phyloP scores from a whole-genome alignment of 345 rosid genomes.

The Camelina neglecta region DNA sequence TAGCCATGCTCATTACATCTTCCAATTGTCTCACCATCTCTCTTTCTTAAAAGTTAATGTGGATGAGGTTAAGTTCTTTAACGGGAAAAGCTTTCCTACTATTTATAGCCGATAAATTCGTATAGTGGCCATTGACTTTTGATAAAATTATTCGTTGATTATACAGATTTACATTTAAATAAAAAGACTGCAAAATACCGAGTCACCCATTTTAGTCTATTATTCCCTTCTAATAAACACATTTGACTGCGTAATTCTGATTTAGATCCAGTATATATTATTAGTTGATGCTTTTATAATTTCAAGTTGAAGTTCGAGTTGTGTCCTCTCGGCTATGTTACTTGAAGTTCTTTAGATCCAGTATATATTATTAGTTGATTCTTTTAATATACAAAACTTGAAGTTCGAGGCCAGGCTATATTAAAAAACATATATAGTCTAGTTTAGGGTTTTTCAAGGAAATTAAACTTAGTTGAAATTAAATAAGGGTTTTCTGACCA shows the following conservation, averaged over 20 bases:
- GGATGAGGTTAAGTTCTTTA: conserved; percentile 24
- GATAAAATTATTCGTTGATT: neutral
- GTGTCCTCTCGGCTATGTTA: too few relatives aligned
- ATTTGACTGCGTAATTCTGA: too few relatives aligned
- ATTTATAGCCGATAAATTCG: conserved; percentile 26
- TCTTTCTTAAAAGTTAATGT: conserved; percentile 20
- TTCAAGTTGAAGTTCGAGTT: too few relatives aligned
- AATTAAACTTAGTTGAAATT: neutral
- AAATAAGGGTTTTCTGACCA: neutral
- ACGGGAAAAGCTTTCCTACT: conserved; percentile 30
- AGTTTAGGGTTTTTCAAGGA: neutral
- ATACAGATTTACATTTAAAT: neutral
- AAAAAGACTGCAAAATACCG: neutral
- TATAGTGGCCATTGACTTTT: conserved; percentile 29
- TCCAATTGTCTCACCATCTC: conserved; percentile 48
- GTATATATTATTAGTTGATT: too few relatives aligned
- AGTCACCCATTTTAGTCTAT: too few relatives aligned
- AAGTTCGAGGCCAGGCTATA: too few relatives aligned
- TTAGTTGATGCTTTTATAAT: too few relatives aligned
- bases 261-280: too few relatives aligned
- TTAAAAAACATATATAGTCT: neutral
- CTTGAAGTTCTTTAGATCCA: too few relatives aligned
- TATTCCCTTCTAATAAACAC: too few relatives aligned
- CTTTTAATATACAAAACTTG: too few relatives aligned
- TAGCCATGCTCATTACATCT: conserved; percentile 40